Evolutionary conservation across 2,329 filamentous ascomycete genomes (phyloP).

Genomic region (Penicillium palitans): DNA sequence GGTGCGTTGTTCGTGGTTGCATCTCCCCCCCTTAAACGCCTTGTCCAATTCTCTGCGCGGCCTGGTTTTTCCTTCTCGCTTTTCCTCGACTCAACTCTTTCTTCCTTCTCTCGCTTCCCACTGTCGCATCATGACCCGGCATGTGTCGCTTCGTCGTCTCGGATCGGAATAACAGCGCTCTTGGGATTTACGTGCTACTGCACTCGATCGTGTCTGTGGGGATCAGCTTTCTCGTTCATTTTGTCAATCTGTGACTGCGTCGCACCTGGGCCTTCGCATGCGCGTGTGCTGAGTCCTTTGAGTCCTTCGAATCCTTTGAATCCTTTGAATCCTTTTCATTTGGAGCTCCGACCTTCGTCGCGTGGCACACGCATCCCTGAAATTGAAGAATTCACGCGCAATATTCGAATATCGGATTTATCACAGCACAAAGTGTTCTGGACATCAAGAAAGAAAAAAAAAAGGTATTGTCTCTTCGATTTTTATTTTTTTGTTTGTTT

Average conservation of each 20-base stretch:
- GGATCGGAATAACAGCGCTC: conserved; percentile 9
- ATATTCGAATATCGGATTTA: not conserved
- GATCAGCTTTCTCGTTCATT: not conserved
- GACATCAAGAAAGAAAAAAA: not conserved
- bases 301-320: not conserved
- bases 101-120: not conserved
- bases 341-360: not conserved
- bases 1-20: conserved; percentile 10
- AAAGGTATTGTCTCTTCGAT: not conserved
- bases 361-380: not conserved
- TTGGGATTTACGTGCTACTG: conserved; percentile 1
- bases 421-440: not conserved
- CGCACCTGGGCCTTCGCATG: not conserved
- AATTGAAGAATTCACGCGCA: not conserved
- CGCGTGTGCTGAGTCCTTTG: no score
- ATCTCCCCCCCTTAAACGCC: conserved; percentile 1
- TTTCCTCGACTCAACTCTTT: not conserved
- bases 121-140: conserved; percentile 16
- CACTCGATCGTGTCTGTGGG: not conserved
- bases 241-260: not conserved
- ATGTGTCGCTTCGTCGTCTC: conserved; percentile 6
- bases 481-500: not conserved
- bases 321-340: not conserved
- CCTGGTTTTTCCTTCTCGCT: not conserved
- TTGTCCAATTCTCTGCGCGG: not conserved